Percentiles rank a stretch among this genome's conserved stretches.
These are phyloP conservation scores for Ascocoryne sarcoides DNA, from an alignment of 2,329 filamentous ascomycete genomes.

Conservation along the genomic window DNA sequence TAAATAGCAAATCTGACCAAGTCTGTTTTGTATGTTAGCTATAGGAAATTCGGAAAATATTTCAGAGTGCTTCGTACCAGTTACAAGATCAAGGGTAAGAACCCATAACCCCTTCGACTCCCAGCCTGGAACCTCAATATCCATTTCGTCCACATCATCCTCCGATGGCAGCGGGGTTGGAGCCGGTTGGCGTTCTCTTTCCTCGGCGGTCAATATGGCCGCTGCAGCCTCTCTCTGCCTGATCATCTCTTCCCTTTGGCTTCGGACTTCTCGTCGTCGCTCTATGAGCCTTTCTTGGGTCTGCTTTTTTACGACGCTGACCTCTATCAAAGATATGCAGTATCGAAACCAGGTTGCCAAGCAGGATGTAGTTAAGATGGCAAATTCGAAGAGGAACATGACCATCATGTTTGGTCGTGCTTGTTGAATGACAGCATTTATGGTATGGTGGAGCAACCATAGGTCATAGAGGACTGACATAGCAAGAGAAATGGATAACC, in stretches of 20 bases:
- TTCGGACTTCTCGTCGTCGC: conserved; percentile 58
- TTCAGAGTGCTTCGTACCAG: conserved; percentile 45
- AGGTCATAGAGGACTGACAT: conserved; percentile 74
- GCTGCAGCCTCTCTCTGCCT: conserved; percentile 29
- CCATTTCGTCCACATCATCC: conserved; percentile 81
- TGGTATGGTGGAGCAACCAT: conserved; percentile 71
- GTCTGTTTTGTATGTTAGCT: conserved; percentile 42
- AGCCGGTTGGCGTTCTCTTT: conserved; percentile 24
- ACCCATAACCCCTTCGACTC: conserved; percentile 91
- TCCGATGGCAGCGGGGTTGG: conserved; percentile 47
- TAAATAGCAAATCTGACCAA: conserved; percentile 89
- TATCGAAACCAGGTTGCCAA: conserved; percentile 74
- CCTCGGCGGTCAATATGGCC: conserved; percentile 29
- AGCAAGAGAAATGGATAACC: conserved; percentile 69
- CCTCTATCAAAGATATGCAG: conserved; percentile 67
- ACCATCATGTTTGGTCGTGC: conserved; percentile 98
- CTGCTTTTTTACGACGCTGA: conserved; percentile 65
- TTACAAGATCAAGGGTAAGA: conserved; percentile 76
- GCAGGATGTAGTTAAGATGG: conserved; percentile 73
- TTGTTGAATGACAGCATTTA: conserved; percentile 75
- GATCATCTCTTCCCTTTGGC: conserved; percentile 44
- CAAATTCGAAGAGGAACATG: conserved; percentile 98
- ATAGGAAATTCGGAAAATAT: not conserved
- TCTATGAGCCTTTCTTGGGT: conserved; percentile 60
- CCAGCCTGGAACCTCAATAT: conserved; percentile 93